Base-by-base conservation (phyloP, 2,329 filamentous ascomycete genomes). In the Nannizziopsis arthrosporioides region DNA sequence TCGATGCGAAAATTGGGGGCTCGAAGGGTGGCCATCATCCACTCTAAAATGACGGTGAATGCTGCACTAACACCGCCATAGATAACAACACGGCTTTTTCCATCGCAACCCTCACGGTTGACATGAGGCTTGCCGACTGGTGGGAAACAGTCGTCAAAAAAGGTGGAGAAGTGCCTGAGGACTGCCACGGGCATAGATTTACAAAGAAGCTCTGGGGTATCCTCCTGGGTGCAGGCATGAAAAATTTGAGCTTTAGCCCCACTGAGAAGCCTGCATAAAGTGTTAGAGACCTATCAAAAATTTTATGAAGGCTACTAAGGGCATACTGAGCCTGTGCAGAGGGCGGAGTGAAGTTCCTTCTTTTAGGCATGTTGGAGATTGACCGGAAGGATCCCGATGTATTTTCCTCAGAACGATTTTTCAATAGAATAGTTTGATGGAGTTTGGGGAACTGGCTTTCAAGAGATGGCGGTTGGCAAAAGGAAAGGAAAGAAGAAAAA, bases 21-120 rank as follows among this genome's bases (percentile, higher is more conserved):
- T 32, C 46, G 18, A 35, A 51, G 51, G 17, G 45, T 48, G n/a
- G 40, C 32, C 14, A 51, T n/a, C 53, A 54, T 54, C 51, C 53
- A 54, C 12, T 46, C 35, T 12, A 53, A 48, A n/a, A 53, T 46
- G 10, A 37, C 31, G 19, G 38, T 22, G 34, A 43, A 48, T 2
- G 53, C 53, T 7, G 14, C 39, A 10, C 27, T 40, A 18, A 53
- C 34, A 18, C 51, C 42, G 36, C 51, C 53, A 36, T 47, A 51
- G 15, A 54, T 34, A n/a, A 44, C 53, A 18, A 51, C 49, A 30
- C 34, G 18, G 14, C 27, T 43, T 18, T 34, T 32, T 5, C 53
- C 51, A 35, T 54, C 51, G 17, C 53, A 51, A 15, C 51, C 53
- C 14, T 36, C 41, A 35, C 51, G 51, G 34, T 48, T 48, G 2